Evolutionary conservation across 768 basidiomycete species (phyloP).

Genomic region (Cubamyces lactineus): DNA sequence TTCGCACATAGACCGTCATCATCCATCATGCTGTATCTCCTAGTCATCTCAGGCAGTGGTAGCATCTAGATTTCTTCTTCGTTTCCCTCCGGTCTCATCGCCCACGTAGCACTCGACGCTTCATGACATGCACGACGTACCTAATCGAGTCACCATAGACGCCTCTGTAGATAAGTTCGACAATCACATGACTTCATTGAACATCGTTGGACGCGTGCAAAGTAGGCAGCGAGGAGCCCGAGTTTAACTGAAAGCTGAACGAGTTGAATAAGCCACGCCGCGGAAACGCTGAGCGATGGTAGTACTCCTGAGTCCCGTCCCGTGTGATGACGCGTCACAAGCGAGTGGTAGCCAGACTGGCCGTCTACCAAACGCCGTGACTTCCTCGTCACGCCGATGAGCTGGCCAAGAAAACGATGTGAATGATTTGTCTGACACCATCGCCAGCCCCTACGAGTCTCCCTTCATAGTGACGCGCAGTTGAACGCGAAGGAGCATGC

Average conservation of each 20-base stretch:
- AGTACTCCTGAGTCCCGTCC: neutral
- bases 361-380: conserved; percentile 15
- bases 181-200: neutral
- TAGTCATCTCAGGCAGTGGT: conserved; percentile 8
- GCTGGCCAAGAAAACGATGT: neutral
- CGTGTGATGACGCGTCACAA: neutral
- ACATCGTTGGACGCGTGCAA: too few relatives aligned
- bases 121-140: neutral
- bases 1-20: neutral
- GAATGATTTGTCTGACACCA: neutral
- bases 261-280: too few relatives aligned
- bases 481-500: neutral
- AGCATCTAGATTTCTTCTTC: neutral
- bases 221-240: too few relatives aligned
- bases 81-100: neutral
- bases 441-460: too few relatives aligned
- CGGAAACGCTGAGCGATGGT: too few relatives aligned
- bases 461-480: neutral
- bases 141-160: too few relatives aligned
- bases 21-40: conserved; percentile 12
- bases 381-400: neutral
- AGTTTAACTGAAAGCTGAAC: too few relatives aligned
- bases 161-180: neutral
- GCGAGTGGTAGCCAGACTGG: neutral
- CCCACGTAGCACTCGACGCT: neutral